phyloP scores from a whole-genome alignment of 1,284 basidiomycete genomes.

The Ustilago vetiveriae region DNA sequence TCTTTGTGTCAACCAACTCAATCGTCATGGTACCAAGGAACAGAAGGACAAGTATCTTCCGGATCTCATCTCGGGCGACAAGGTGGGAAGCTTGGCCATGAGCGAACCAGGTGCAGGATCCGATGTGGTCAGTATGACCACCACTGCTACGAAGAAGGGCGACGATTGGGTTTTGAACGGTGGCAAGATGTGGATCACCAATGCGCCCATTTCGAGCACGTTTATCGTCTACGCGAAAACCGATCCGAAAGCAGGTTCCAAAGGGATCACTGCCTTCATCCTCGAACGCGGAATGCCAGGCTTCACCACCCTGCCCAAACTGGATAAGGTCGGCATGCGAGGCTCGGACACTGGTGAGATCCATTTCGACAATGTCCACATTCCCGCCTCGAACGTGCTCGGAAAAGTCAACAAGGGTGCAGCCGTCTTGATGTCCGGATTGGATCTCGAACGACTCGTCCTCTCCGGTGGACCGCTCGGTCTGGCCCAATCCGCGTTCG shows the following conservation, averaged over 20 bases:
- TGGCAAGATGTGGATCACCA: slow-evolving; percentile 97
- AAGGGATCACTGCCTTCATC: slow-evolving; percentile 92
- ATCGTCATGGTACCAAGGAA: slow-evolving; percentile 83
- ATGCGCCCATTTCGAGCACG: slow-evolving; percentile 87
- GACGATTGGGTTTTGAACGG: slow-evolving; percentile 84
- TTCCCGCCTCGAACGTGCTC: slow-evolving; percentile 83
- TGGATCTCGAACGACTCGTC: slow-evolving; percentile 90
- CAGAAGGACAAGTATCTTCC: slow-evolving; percentile 90
- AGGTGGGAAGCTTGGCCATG: slow-evolving; percentile 92
- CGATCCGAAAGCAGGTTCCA: slow-evolving; percentile 78
- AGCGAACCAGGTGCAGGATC: slow-evolving; percentile 88
- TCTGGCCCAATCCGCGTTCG: slow-evolving; percentile 92
- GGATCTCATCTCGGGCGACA: slow-evolving; percentile 80
- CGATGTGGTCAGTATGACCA: slow-evolving; percentile 90
- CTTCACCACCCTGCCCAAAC: slow-evolving; percentile 86
- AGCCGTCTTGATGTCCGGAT: slow-evolving; percentile 88
- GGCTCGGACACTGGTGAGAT: slow-evolving; percentile 94
- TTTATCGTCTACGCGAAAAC: slow-evolving; percentile 94
- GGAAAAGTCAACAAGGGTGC: slow-evolving; percentile 82
- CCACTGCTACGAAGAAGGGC: slow-evolving; percentile 78
- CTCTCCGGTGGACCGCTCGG: slow-evolving; percentile 83
- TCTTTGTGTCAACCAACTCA: slow-evolving; percentile 73
- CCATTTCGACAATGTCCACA: slow-evolving; percentile 88
- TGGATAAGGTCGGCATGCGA: slow-evolving; percentile 96
- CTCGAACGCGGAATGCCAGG: slow-evolving; percentile 82